These are phyloP conservation scores for Canna indica DNA, from an alignment of 176 grass and related monocot species.

Conservation along the genomic window DNA sequence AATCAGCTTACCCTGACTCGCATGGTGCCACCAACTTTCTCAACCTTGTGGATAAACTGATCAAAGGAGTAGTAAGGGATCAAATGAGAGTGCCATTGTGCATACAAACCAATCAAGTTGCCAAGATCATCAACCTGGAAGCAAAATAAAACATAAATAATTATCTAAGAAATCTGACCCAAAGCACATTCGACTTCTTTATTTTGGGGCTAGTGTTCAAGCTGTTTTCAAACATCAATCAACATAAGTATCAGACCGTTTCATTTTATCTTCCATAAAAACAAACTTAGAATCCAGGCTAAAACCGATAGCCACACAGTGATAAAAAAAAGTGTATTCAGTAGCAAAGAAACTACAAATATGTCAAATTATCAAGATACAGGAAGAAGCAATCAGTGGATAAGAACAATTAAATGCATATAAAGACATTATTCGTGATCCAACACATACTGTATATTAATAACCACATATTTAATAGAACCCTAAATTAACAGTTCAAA, in stretches of 20 bases:
- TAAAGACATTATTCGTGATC: not conserved
- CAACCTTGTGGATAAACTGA: slow-evolving; percentile 63
- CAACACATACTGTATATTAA: not conserved
- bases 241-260: not conserved
- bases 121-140: slow-evolving; percentile 58
- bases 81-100: slow-evolving; percentile 60
- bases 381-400: not conserved
- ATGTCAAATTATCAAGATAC: not conserved
- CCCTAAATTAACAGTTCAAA: not conserved
- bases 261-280: not conserved
- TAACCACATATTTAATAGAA: not conserved
- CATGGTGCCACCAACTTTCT: slow-evolving; percentile 48
- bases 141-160: not conserved
- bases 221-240: not conserved
- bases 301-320: not conserved
- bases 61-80: slow-evolving; percentile 89
- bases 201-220: no score
- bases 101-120: slow-evolving; percentile 65
- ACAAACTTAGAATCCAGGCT: not conserved
- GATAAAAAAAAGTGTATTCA: not conserved
- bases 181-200: not conserved
- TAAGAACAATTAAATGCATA: not conserved
- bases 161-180: not conserved
- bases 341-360: not conserved
- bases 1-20: slow-evolving; percentile 64